Conservation (phyloP, 73 alveolate genomes). For the Paramecium sexaurelia region DNA sequence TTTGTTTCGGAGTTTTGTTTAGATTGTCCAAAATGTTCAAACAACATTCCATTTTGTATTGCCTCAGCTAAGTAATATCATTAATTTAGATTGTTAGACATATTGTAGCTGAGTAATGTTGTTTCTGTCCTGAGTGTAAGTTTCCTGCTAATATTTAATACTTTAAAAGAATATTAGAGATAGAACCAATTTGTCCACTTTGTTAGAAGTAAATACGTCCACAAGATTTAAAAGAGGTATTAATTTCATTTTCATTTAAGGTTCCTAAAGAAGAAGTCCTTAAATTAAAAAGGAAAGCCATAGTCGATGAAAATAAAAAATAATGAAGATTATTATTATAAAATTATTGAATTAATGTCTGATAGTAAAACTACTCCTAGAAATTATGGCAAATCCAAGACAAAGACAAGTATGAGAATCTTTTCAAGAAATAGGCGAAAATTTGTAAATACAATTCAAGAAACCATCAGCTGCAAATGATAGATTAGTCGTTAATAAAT, state of each 20-base stretch:
- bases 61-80: conserved; percentile 92
- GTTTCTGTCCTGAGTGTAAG: conserved; percentile 92
- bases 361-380: conserved; percentile 8
- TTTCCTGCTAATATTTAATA: conserved; percentile 81
- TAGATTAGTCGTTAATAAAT: conserved; percentile 42
- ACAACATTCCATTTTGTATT: conserved; percentile 96
- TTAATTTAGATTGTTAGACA: conserved; percentile 64
- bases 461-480: conserved; percentile 24
- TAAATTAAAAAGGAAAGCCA: conserved; percentile 22
- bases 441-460: neutral
- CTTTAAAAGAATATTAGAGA: conserved; percentile 25
- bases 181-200: conserved; percentile 62
- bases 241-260: neutral
- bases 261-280: conserved; percentile 14
- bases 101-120: conserved; percentile 87
- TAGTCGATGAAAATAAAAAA: conserved; percentile 13
- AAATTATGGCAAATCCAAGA: neutral
- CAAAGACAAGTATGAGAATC: neutral
- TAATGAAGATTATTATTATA: conserved; percentile 22
- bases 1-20: conserved; percentile 89
- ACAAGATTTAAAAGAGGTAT: conserved; percentile 61
- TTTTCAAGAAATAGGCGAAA: neutral
- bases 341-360: neutral
- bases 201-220: conserved; percentile 10
- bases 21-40: conserved; percentile 95